These are phyloP conservation scores for Rusavskia elegans DNA, from an alignment of 495 filamentous ascomycete species.

Conservation along the genomic window DNA sequence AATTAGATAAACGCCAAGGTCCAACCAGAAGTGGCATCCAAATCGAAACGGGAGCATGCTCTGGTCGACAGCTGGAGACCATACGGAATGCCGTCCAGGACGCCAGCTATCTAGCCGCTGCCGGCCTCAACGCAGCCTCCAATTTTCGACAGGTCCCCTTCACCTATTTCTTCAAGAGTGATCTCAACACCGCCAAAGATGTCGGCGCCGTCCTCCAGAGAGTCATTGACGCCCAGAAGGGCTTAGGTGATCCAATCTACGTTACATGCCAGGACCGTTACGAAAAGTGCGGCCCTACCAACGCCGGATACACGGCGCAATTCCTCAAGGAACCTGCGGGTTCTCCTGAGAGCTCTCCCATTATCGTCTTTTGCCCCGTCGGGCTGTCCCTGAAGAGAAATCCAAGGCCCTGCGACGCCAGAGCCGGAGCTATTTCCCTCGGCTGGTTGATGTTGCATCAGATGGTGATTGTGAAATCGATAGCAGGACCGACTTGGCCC, in stretches of 20 bases:
- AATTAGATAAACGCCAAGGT: too few species aligned
- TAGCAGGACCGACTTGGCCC: background rate
- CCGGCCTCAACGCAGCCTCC: background rate
- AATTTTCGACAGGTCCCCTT: background rate
- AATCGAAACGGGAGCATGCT: too few species aligned
- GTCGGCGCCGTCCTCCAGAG: background rate
- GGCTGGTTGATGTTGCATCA: background rate
- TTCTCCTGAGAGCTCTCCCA: too few species aligned
- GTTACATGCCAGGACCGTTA: background rate
- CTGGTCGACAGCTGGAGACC: too few species aligned
- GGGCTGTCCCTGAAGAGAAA: background rate
- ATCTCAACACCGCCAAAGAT: background rate
- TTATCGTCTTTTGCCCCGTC: background rate
- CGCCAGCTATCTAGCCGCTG: background rate
- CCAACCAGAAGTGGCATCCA: too few species aligned
- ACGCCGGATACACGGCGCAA: background rate
- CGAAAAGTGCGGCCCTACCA: background rate
- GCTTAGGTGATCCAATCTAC: background rate
- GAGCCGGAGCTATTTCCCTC: background rate
- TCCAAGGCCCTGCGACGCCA: background rate
- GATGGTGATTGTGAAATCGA: background rate
- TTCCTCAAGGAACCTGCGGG: background rate
- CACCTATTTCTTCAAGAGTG: background rate
- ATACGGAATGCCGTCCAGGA: background rate
- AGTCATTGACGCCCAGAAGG: background rate